Evolutionary conservation across 495 filamentous ascomycete species (phyloP), one percentile per base, ranked within the genome.

Genomic region (Hypoxylon subgilvum): DNA sequence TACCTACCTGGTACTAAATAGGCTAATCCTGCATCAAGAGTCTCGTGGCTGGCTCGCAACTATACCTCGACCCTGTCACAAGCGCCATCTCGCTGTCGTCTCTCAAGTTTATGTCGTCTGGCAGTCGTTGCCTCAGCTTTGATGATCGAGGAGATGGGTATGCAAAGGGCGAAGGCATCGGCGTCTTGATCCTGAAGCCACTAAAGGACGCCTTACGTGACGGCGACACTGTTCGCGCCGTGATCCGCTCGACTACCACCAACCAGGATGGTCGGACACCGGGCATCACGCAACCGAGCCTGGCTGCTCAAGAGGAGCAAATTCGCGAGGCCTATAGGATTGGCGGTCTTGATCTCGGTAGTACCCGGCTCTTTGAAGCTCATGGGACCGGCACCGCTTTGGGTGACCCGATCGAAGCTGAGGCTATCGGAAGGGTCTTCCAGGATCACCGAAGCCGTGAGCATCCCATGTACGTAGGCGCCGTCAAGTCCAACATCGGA

Each of bases 401-500:
- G 0, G 51, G 51, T 0, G 83, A 86, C 52, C 80, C 78, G 0
- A 61, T 70, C 0, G 77, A 82, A 56, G 55, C 47, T 2, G n/a
- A 46, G 14, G 60, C 59, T 0, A 57, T 63, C 23, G 46, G 32
- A 1, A 2, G 3, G 8, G 18, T 14, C 1, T 52, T 52, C 14
- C 23, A 27, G 23, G 23, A 27, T 3, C 8, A 27, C 8, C 25
- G 49, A 1, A 7, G 4, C 1, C 0, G 1, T 10, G n/a, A 23
- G 4, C 36, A 43, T 6, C 49, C 49, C 4, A 16, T 52, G 14
- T 49, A 30, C 17, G 52, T 58, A 22, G 82, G 82, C 2, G 74
- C 77, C 0, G 62, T 84, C 8, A 85, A 85, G 49, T 68, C 74
- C 0, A 79, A 80, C 25, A 69, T 83, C 16, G 79, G 82, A 0